phyloP scores from a whole-genome alignment of 1,284 basidiomycete genomes.

The Ustilago shanxiensis region DNA sequence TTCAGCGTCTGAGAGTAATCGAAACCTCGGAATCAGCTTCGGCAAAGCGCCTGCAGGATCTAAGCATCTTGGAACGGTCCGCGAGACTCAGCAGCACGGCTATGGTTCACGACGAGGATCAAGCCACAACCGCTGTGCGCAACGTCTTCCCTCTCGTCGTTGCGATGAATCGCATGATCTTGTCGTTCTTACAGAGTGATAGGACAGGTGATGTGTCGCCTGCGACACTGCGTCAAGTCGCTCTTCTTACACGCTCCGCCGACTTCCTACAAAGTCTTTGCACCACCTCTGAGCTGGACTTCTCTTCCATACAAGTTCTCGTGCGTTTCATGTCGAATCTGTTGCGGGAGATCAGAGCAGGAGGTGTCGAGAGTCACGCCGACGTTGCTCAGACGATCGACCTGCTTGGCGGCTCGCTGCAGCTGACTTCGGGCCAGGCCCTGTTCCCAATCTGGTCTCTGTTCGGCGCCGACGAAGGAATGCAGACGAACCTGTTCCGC shows the following conservation, averaged over 20 bases:
- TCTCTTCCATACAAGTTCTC: slow-evolving; percentile 50
- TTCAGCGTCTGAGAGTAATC: slow-evolving; percentile 20
- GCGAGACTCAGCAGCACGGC: slow-evolving; percentile 33
- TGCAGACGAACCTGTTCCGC: slow-evolving; percentile 43
- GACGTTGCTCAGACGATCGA: slow-evolving; percentile 23
- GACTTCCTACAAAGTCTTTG: slow-evolving; percentile 42
- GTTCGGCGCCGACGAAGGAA: slow-evolving; percentile 40
- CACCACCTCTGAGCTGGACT: slow-evolving; percentile 48
- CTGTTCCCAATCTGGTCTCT: slow-evolving; percentile 57
- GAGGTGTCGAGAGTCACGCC: slow-evolving; percentile 15
- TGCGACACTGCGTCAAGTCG: slow-evolving; percentile 25
- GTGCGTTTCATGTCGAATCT: slow-evolving; percentile 44
- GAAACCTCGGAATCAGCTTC: slow-evolving; percentile 26
- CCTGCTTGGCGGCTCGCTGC: slow-evolving; percentile 44
- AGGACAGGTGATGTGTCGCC: background rate
- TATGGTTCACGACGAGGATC: slow-evolving; percentile 35
- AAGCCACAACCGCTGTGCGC: slow-evolving; percentile 39
- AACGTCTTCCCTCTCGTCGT: slow-evolving; percentile 40
- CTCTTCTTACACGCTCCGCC: slow-evolving; percentile 32
- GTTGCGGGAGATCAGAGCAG: slow-evolving; percentile 20
- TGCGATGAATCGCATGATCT: slow-evolving; percentile 22
- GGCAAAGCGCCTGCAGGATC: slow-evolving; percentile 35
- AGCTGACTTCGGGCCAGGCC: slow-evolving; percentile 52
- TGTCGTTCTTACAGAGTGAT: slow-evolving; percentile 10
- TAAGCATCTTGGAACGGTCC: slow-evolving; percentile 47